phyloP scores from a whole-genome alignment of 192 early-diverging fungal genomes.

The Coemansia sp. region DNA sequence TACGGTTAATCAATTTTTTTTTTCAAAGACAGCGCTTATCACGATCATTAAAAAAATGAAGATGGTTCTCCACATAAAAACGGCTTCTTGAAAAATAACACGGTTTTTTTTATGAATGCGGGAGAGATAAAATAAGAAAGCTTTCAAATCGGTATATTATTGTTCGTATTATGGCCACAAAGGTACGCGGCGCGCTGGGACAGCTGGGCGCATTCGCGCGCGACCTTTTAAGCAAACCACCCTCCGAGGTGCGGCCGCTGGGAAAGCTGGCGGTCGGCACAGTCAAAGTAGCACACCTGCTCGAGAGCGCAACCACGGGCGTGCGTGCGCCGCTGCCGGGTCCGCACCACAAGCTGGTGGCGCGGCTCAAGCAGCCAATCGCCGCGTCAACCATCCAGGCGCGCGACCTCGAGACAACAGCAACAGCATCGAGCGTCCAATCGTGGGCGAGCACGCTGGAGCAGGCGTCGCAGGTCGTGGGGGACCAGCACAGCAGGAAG shows the following conservation, averaged over 20 bases:
- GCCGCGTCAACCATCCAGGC: constrained; percentile 21
- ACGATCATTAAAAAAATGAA: too few relatives aligned
- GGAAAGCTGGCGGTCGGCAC: constrained; percentile 41
- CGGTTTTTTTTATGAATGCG: not conserved
- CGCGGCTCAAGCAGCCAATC: constrained; percentile 25
- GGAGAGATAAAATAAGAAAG: too few relatives aligned
- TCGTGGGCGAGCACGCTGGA: constrained; percentile 32
- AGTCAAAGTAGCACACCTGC: constrained; percentile 37
- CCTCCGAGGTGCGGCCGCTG: constrained; percentile 32
- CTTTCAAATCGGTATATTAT: not conserved
- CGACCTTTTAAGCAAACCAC: constrained; percentile 17
- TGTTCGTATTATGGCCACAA: constrained; percentile 28
- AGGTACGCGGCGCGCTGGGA: constrained; percentile 26
- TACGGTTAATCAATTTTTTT: too few relatives aligned
- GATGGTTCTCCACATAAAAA: too few relatives aligned
- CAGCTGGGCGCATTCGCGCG: constrained; percentile 38
- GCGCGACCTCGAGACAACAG: not conserved
- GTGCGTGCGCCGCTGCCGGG: constrained; percentile 37
- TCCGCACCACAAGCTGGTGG: constrained; percentile 20
- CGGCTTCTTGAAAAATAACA: not conserved
- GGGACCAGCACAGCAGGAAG: not conserved
- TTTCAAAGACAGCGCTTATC: too few relatives aligned
- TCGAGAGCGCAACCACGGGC: constrained; percentile 37
- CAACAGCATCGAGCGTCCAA: too few relatives aligned
- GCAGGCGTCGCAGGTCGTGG: constrained; percentile 28